Conservation (phyloP, 306 rosid species). For the Ormosia emarginata region DNA sequence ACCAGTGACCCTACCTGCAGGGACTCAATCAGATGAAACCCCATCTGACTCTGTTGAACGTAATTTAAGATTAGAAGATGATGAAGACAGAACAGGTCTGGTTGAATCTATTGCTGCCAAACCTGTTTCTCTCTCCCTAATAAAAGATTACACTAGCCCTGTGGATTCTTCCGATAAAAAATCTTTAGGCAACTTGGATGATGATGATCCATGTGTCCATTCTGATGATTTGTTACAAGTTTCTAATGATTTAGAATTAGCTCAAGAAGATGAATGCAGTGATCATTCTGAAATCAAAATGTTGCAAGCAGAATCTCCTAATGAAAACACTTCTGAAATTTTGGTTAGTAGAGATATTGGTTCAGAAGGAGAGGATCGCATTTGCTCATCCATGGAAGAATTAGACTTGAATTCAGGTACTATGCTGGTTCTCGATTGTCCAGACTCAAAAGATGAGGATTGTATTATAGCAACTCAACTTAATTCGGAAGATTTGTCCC, state of each 20-base stretch:
- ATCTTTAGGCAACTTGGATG: constrained; percentile 36
- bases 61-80: constrained; percentile 33
- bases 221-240: constrained; percentile 33
- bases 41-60: constrained; percentile 27
- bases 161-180: constrained; percentile 33
- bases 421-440: constrained; percentile 22
- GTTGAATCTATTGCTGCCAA: constrained; percentile 32
- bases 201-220: constrained; percentile 31
- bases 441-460: constrained; percentile 31
- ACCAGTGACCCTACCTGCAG: constrained; percentile 30
- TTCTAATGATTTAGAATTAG: constrained; percentile 37
- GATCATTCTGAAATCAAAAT: constrained; percentile 26
- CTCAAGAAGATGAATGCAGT: constrained; percentile 32
- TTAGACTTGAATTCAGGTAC: constrained; percentile 30
- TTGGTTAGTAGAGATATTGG: constrained; percentile 27
- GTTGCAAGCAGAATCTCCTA: constrained; percentile 28
- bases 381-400: constrained; percentile 33
- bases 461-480: constrained; percentile 22
- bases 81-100: constrained; percentile 31
- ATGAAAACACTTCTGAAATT: constrained; percentile 27
- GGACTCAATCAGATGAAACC: constrained; percentile 35
- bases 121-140: constrained; percentile 28
- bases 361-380: constrained; percentile 33
- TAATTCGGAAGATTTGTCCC: constrained; percentile 28
- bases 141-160: constrained; percentile 27